A percentile compares a stretch with the other conserved stretches of the same genome.
phyloP scores from a whole-genome alignment of 495 filamentous ascomycete genomes.

The Penicillium arizonense region DNA sequence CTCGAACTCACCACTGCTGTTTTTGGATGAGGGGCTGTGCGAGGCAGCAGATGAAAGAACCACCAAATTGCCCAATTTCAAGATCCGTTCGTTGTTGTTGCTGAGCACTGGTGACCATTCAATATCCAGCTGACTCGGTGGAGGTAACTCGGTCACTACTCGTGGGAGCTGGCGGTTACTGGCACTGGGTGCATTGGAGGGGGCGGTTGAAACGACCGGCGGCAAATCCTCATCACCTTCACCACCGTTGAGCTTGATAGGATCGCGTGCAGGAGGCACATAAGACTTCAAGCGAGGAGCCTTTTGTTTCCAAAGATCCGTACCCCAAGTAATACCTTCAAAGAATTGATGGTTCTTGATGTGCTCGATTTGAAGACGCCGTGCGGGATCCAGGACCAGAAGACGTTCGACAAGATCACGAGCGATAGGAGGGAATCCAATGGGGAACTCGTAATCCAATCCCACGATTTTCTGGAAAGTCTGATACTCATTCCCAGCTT shows the following conservation, averaged over 20 bases:
- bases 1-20: conserved; percentile 58
- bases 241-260: conserved; percentile 77
- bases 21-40: conserved; percentile 65
- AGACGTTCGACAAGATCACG: conserved; percentile 90
- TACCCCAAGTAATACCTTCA: conserved; percentile 82
- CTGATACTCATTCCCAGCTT: conserved; percentile 93
- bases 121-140: conserved; percentile 94
- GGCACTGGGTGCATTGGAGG: conserved; percentile 39
- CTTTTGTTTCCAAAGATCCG: conserved; percentile 84
- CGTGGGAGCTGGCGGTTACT: conserved; percentile 63
- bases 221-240: conserved; percentile 40
- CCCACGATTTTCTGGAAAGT: conserved; percentile 98
- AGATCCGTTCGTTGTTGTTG: conserved; percentile 84
- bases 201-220: conserved; percentile 48
- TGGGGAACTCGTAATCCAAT: conserved; percentile 90
- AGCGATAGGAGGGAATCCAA: conserved; percentile 84
- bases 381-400: conserved; percentile 84
- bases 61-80: conserved; percentile 88
- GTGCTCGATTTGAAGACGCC: conserved; percentile 88
- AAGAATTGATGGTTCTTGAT: conserved; percentile 99
- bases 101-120: conserved; percentile 98
- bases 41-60: conserved; percentile 72
- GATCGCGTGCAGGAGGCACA: conserved; percentile 72
- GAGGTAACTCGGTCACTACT: conserved; percentile 92
- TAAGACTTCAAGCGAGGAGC: conserved; percentile 88